Evolutionary conservation across 352 stramenopile species (phyloP).

Genomic region (Phytophthora agathidicida): DNA sequence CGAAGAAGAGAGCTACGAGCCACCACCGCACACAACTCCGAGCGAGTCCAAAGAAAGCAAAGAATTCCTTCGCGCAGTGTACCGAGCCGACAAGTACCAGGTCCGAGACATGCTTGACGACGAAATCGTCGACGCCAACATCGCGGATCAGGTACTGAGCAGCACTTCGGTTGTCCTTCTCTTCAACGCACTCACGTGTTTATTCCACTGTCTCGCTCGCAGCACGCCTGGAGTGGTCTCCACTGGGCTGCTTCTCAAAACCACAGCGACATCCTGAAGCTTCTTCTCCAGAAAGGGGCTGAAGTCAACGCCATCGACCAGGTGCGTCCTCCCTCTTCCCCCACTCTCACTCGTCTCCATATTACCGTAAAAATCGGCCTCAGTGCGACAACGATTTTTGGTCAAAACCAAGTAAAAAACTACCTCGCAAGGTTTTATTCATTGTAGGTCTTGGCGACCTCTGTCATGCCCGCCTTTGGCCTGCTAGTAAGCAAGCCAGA

Average conservation of each 20-base stretch:
- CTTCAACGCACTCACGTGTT: background rate
- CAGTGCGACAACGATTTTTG: too few species aligned
- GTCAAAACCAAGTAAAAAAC: too few species aligned
- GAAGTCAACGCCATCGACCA: constrained; percentile 69
- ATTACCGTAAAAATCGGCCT: too few species aligned
- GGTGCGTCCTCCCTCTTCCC: constrained; percentile 14
- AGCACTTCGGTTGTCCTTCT: background rate
- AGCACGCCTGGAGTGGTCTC: constrained; percentile 82
- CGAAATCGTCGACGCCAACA: constrained; percentile 50
- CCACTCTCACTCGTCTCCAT: background rate
- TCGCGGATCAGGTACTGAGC: constrained; percentile 58
- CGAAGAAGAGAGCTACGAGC: constrained; percentile 28
- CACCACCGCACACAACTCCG: constrained; percentile 46
- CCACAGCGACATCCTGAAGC: constrained; percentile 54
- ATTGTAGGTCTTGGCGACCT: too few species aligned
- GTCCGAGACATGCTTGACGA: constrained; percentile 61
- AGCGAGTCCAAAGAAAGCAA: constrained; percentile 62
- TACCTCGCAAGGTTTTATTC: too few species aligned
- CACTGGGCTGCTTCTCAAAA: constrained; percentile 80
- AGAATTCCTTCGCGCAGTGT: constrained; percentile 69
- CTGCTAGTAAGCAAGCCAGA: too few species aligned
- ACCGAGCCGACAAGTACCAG: constrained; percentile 53
- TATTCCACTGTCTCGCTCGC: constrained; percentile 2
- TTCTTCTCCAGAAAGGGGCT: constrained; percentile 49
- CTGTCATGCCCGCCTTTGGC: too few species aligned